A percentile compares a stretch with the other conserved stretches of the same genome.
Conservation (phyloP, 805 yeast species). For the Hanseniaspora osmophila region DNA sequence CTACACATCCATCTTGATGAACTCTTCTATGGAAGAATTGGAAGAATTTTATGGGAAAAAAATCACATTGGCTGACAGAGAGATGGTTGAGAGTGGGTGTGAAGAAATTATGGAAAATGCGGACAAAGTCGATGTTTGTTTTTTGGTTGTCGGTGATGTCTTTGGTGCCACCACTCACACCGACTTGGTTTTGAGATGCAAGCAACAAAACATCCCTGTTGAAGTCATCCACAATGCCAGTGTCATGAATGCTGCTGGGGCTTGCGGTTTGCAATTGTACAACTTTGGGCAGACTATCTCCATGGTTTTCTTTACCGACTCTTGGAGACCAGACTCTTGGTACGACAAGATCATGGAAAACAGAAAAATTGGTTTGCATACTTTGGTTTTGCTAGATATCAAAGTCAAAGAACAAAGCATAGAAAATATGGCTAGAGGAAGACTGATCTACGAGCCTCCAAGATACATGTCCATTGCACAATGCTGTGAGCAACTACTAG, state of each 20-base stretch:
- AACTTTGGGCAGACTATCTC: slow-evolving; percentile 97
- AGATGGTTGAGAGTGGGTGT: slow-evolving; percentile 79
- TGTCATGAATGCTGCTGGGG: slow-evolving; percentile 96
- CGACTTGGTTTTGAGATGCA: slow-evolving; percentile 81
- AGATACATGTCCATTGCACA: slow-evolving; percentile 87
- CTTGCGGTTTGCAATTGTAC: slow-evolving; percentile 89
- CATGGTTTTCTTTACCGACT: slow-evolving; percentile 85
- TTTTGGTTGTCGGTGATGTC: slow-evolving; percentile 92
- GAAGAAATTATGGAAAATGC: slow-evolving; percentile 72
- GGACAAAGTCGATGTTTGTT: slow-evolving; percentile 72
- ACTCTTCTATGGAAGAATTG: slow-evolving; percentile 60
- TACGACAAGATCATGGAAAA: slow-evolving; percentile 82
- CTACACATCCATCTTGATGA: slow-evolving; percentile 89
- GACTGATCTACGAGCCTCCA: slow-evolving; percentile 89
- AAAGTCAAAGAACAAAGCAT: slow-evolving; percentile 94
- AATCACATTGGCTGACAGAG: slow-evolving; percentile 84
- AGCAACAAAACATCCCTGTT: slow-evolving; percentile 64
- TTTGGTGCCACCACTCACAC: slow-evolving; percentile 98
- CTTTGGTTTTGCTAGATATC: slow-evolving; percentile 75
- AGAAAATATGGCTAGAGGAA: slow-evolving; percentile 86
- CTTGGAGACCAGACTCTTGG: slow-evolving; percentile 94
- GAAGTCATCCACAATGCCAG: slow-evolving; percentile 90
- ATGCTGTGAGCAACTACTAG: slow-evolving; percentile 77
- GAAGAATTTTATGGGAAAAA: slow-evolving; percentile 79
- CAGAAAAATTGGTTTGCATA: slow-evolving; percentile 80